phyloP scores from a whole-genome alignment of 129 eudicot genomes.

The Arctium lappa region DNA sequence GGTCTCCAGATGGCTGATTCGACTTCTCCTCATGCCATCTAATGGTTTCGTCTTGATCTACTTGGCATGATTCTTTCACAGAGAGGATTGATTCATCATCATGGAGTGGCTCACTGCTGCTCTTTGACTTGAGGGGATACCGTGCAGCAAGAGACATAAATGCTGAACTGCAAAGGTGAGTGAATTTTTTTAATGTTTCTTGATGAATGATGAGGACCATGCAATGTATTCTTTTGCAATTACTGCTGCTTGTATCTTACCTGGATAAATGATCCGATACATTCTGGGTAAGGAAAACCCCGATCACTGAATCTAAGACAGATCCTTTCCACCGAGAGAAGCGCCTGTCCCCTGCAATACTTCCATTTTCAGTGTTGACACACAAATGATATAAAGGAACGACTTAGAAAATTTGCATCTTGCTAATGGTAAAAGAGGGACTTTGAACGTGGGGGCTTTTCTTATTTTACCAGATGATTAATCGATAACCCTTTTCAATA shows the following conservation, averaged over 20 bases:
- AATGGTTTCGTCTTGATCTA: constrained; percentile 48
- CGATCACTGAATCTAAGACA: constrained; percentile 91
- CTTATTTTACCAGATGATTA: background rate
- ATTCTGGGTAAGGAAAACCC: constrained; percentile 96
- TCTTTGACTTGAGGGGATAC: constrained; percentile 55
- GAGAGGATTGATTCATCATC: constrained; percentile 35
- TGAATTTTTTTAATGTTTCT: background rate
- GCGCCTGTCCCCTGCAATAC: constrained; percentile 88
- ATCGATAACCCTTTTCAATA: background rate
- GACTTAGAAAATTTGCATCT: background rate
- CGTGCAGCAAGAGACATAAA: constrained; percentile 89
- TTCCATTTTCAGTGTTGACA: constrained; percentile 6
- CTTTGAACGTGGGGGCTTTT: background rate
- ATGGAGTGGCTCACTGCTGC: constrained; percentile 19
- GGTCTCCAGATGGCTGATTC: constrained; percentile 27
- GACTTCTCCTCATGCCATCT: constrained; percentile 28
- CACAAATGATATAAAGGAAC: background rate
- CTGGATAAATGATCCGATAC: constrained; percentile 97
- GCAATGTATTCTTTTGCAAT: background rate
- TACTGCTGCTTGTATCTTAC: constrained; percentile 32
- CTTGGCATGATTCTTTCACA: constrained; percentile 38
- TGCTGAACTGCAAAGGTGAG: constrained; percentile 75
- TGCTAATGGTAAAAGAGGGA: background rate
- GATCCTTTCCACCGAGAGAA: constrained; percentile 98
- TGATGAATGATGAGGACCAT: background rate